A percentile compares a stretch with the other conserved stretches of the same genome.
Evolutionary conservation across 352 stramenopile species (phyloP).

Genomic region (Phytophthora megakarya): DNA sequence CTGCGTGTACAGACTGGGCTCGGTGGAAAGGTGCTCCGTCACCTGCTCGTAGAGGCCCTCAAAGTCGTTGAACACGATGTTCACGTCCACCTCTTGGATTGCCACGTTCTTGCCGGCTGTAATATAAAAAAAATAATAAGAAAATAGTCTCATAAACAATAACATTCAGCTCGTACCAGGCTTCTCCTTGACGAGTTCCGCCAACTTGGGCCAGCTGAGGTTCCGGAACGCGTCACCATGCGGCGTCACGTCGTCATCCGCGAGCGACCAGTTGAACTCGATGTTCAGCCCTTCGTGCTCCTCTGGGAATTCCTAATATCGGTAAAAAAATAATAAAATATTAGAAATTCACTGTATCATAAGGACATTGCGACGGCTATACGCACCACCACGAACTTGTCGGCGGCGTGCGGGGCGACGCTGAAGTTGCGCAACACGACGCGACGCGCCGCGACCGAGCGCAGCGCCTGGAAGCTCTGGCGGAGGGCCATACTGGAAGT

Average conservation of each 20-base stretch:
- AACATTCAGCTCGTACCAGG: conserved; percentile 36
- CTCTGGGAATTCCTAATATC: conserved; percentile 65
- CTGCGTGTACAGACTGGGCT: conserved; percentile 68
- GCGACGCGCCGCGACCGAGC: conserved; percentile 45
- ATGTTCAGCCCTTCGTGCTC: conserved; percentile 84
- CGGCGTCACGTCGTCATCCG: conserved; percentile 80
- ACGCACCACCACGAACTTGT: conserved; percentile 82
- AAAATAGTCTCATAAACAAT: background rate
- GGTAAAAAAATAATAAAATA: conserved; percentile 8
- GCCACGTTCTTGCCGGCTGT: conserved; percentile 60
- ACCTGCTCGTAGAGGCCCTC: conserved; percentile 71
- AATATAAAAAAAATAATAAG: conserved; percentile 4
- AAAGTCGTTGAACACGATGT: conserved; percentile 70
- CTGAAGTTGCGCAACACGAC: conserved; percentile 47
- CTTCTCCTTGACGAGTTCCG: conserved; percentile 66
- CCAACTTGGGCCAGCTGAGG: conserved; percentile 68
- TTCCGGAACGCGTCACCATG: conserved; percentile 82
- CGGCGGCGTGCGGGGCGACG: conserved; percentile 60
- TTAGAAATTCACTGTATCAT: background rate
- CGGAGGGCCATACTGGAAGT: conserved; percentile 58
- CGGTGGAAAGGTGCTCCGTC: conserved; percentile 67
- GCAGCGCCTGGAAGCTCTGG: conserved; percentile 61
- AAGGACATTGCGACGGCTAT: background rate
- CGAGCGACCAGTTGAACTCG: conserved; percentile 89
- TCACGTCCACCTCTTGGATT: conserved; percentile 72